Percentiles rank a stretch among this genome's conserved stretches.
These are phyloP conservation scores for Talaromyces sp. DNA, from an alignment of 2,329 filamentous ascomycete genomes.

Conservation along the genomic window DNA sequence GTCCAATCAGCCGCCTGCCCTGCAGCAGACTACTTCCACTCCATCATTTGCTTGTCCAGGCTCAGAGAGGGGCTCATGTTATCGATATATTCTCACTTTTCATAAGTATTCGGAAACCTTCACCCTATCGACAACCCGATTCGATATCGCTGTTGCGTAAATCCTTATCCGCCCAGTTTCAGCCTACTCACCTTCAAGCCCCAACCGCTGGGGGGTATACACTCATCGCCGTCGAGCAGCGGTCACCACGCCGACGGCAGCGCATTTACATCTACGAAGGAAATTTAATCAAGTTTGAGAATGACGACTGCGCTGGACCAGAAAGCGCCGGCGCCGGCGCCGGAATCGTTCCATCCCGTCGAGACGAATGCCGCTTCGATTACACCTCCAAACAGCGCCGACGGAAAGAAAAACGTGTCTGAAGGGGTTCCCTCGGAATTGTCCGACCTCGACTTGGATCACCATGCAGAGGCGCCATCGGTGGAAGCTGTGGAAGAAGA, in stretches of 20 bases:
- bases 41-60: slow-evolving; percentile 9
- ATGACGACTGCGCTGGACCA: slow-evolving; percentile 40
- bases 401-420: slow-evolving; percentile 46
- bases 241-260: slow-evolving; percentile 44
- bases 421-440: slow-evolving; percentile 43
- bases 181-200: slow-evolving; percentile 24
- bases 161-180: slow-evolving; percentile 19
- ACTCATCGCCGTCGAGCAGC: slow-evolving; percentile 43
- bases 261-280: slow-evolving; percentile 24
- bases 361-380: slow-evolving; percentile 38
- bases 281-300: slow-evolving; percentile 16
- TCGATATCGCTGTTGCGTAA: slow-evolving; percentile 13
- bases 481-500: slow-evolving; percentile 60
- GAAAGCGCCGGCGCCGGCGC: slow-evolving; percentile 22
- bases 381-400: slow-evolving; percentile 45
- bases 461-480: slow-evolving; percentile 25
- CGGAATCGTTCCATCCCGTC: slow-evolving; percentile 29
- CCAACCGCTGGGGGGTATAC: slow-evolving; percentile 43
- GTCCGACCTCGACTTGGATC: slow-evolving; percentile 44
- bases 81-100: not conserved
- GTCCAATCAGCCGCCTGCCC: slow-evolving; percentile 15
- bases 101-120: too few relatives aligned
- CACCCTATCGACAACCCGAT: not conserved
- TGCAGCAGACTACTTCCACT: slow-evolving; percentile 8
- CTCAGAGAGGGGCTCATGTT: slow-evolving; percentile 4